phyloP scores from a whole-genome alignment of 2,329 filamentous ascomycete species.

The Colletotrichum salicis region DNA sequence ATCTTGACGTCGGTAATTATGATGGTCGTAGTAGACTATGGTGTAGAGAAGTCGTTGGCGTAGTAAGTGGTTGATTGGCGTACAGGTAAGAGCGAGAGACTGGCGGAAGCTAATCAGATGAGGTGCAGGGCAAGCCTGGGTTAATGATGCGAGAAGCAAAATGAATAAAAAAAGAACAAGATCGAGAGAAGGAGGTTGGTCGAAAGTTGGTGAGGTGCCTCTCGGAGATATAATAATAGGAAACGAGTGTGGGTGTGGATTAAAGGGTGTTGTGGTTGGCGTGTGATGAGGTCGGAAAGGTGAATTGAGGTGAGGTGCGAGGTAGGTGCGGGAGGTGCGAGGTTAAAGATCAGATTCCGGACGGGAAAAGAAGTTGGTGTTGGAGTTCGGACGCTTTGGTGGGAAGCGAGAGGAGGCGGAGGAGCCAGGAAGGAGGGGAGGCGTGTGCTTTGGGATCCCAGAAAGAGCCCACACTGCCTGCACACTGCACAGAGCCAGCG shows the following conservation, averaged over 20 bases:
- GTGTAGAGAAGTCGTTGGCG: not conserved
- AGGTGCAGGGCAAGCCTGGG: not conserved
- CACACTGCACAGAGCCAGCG: not conserved
- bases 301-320: constrained; percentile 14
- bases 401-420: constrained; percentile 27
- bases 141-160: not conserved
- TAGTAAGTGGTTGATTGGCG: constrained; percentile 5
- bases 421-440: constrained; percentile 10
- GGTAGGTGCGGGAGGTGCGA: constrained; percentile 20
- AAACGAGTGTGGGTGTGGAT: constrained; percentile 34
- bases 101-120: constrained; percentile 7
- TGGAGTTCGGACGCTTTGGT: constrained; percentile 26
- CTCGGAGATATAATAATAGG: constrained; percentile 18
- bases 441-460: constrained; percentile 27
- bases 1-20: not conserved
- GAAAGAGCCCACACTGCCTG: not conserved
- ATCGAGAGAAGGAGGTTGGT: not conserved
- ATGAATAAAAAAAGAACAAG: not conserved
- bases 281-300: constrained; percentile 10
- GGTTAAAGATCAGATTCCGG: constrained; percentile 13
- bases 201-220: not conserved
- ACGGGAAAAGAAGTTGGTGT: constrained; percentile 25
- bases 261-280: constrained; percentile 1
- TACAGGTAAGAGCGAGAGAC: not conserved
- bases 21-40: too few relatives aligned